phyloP scores from a whole-genome alignment of 805 yeast species.

The Monosporozyma servazzii region DNA sequence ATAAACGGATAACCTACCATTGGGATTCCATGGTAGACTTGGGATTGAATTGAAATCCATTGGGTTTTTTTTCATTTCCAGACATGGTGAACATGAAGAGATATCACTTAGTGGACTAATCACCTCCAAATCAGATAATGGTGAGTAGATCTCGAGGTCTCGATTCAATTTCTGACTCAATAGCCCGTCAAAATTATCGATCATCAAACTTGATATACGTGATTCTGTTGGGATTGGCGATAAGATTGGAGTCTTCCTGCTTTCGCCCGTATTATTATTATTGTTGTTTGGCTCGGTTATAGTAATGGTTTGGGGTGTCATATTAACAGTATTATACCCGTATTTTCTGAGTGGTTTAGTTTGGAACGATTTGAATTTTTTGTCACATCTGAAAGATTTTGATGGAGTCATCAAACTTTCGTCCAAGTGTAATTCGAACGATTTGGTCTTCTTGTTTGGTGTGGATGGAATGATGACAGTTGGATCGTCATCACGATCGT shows the following conservation, averaged over 20 bases:
- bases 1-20: not conserved
- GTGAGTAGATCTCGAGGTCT: slow-evolving; percentile 8
- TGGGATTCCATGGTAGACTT: slow-evolving; percentile 1
- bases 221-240: not conserved
- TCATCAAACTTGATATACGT: not conserved
- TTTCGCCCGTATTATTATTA: not conserved
- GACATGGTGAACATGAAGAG: slow-evolving; percentile 13
- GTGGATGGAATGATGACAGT: slow-evolving; percentile 7
- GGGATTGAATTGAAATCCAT: slow-evolving; percentile 5
- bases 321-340: not conserved
- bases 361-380: not conserved
- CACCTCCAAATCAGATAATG: slow-evolving; percentile 13
- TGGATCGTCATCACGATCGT: not conserved
- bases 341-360: not conserved
- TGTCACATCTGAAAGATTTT: slow-evolving; percentile 5
- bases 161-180: slow-evolving; percentile 6
- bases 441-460: slow-evolving; percentile 8
- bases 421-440: not conserved
- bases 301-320: not conserved
- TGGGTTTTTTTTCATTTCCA: slow-evolving; percentile 8
- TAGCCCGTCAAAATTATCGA: slow-evolving; percentile 4
- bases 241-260: not conserved
- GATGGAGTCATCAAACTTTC: slow-evolving; percentile 7
- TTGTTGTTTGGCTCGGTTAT: too few species aligned
- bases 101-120: slow-evolving; percentile 20